These are phyloP conservation scores for Sarocladium brachiariae DNA, from an alignment of 2,329 filamentous ascomycete genomes.

Conservation along the genomic window DNA sequence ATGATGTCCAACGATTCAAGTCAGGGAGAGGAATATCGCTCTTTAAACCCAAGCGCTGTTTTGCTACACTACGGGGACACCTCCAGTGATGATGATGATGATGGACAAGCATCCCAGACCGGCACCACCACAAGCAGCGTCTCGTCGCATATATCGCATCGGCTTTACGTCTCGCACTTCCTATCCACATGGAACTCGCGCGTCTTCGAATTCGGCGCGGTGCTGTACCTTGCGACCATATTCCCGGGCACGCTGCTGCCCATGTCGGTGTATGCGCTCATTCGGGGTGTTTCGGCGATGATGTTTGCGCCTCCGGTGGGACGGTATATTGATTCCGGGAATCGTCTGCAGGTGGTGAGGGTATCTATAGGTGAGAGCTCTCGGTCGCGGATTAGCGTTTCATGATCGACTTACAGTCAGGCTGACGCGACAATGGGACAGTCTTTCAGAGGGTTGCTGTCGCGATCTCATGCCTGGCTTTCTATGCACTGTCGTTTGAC, in stretches of 20 bases:
- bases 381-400: no score
- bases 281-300: slow-evolving; percentile 50
- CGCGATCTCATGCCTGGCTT: slow-evolving; percentile 38
- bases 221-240: slow-evolving; percentile 50
- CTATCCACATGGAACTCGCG: slow-evolving; percentile 60
- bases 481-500: slow-evolving; percentile 25
- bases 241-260: slow-evolving; percentile 56
- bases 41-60: no score
- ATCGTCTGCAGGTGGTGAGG: slow-evolving; percentile 44
- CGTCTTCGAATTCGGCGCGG: slow-evolving; percentile 56
- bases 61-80: no score
- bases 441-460: slow-evolving; percentile 36
- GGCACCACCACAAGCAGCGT: neutral
- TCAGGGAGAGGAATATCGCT: no score
- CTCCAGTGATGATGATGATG: neutral
- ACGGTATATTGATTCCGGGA: slow-evolving; percentile 46
- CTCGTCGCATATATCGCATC: neutral
- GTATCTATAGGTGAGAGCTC: slow-evolving; percentile 36
- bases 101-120: neutral
- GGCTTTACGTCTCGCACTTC: slow-evolving; percentile 52
- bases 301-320: slow-evolving; percentile 54
- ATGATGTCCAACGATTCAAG: no score
- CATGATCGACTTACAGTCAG: no score
- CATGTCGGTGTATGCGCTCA: slow-evolving; percentile 62
- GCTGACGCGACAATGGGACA: slow-evolving; percentile 12